A percentile compares a stretch with the other conserved stretches of the same genome.
Conservation (phyloP, 2,329 filamentous ascomycete species). For the Zymoseptoria pseudotritici region DNA sequence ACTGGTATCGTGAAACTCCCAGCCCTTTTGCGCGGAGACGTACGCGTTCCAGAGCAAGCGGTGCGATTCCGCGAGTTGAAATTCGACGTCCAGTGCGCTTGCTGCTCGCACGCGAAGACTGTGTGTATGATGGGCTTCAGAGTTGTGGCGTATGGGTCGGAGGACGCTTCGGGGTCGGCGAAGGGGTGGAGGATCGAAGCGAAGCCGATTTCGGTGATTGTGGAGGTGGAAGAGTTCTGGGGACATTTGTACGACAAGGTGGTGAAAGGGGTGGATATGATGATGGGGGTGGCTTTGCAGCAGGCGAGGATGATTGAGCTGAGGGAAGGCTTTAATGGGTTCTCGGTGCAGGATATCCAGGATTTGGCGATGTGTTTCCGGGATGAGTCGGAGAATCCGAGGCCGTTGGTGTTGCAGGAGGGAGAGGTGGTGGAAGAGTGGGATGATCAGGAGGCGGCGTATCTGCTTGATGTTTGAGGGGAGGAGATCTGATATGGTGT, state of each 20-base stretch:
- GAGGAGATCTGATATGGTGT: neutral
- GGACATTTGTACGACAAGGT: neutral
- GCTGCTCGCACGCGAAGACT: neutral
- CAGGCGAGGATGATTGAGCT: neutral
- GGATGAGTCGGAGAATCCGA: neutral
- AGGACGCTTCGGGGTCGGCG: neutral
- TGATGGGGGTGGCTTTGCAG: conserved; percentile 1
- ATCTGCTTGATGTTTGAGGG: neutral
- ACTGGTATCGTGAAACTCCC: conserved; percentile 3
- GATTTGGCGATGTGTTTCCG: conserved; percentile 1
- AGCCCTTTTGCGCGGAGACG: neutral
- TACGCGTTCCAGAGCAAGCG: neutral
- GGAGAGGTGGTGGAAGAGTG: neutral
- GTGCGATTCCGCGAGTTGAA: conserved; percentile 3
- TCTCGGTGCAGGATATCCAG: conserved; percentile 1
- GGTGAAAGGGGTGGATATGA: neutral
- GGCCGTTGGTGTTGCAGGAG: neutral
- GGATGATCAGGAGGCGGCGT: neutral
- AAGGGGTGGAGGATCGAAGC: neutral
- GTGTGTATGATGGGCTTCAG: neutral
- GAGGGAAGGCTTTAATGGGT: conserved; percentile 2
- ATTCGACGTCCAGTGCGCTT: conserved; percentile 3
- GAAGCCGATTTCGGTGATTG: neutral
- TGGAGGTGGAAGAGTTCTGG: neutral
- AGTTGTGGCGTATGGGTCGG: neutral